phyloP scores from a whole-genome alignment of 2,329 filamentous ascomycete genomes.

The Nemania sp. region DNA sequence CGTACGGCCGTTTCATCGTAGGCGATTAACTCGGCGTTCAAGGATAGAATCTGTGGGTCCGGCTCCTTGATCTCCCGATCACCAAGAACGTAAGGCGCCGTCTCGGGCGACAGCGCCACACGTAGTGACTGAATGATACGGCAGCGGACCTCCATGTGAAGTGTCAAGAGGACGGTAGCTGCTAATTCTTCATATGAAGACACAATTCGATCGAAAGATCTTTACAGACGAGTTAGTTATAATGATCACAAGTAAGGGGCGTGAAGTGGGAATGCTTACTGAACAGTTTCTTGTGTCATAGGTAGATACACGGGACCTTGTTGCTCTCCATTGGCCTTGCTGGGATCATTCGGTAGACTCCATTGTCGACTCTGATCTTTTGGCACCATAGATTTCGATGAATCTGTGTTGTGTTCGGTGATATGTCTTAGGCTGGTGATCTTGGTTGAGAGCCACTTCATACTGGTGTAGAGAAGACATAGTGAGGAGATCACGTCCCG shows the following conservation, averaged over 20 bases:
- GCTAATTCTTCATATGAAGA: constrained; percentile 85
- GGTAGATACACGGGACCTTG: constrained; percentile 82
- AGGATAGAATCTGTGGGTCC: constrained; percentile 81
- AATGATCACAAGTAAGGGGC: background rate
- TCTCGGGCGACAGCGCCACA: constrained; percentile 70
- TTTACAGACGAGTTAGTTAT: constrained; percentile 51
- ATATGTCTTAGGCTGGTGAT: constrained; percentile 85
- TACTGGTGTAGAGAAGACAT: constrained; percentile 93
- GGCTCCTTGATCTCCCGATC: constrained; percentile 82
- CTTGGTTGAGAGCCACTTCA: constrained; percentile 95
- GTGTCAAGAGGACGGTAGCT: constrained; percentile 80
- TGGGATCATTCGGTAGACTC: constrained; percentile 80
- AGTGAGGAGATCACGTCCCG: constrained; percentile 86
- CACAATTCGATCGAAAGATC: constrained; percentile 88
- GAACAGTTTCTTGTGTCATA: constrained; percentile 85
- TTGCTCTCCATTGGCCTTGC: constrained; percentile 66
- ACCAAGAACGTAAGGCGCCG: constrained; percentile 70
- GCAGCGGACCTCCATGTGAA: constrained; percentile 90
- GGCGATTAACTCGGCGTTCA: constrained; percentile 86
- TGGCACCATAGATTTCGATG: constrained; percentile 65
- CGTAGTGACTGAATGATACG: constrained; percentile 84
- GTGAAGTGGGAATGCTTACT: constrained; percentile 65
- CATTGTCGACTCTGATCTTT: constrained; percentile 78
- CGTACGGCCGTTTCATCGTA: constrained; percentile 86
- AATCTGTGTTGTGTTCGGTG: constrained; percentile 77